Conservation (phyloP, 2,329 filamentous ascomycete species). For the Gremmenia infestans region DNA sequence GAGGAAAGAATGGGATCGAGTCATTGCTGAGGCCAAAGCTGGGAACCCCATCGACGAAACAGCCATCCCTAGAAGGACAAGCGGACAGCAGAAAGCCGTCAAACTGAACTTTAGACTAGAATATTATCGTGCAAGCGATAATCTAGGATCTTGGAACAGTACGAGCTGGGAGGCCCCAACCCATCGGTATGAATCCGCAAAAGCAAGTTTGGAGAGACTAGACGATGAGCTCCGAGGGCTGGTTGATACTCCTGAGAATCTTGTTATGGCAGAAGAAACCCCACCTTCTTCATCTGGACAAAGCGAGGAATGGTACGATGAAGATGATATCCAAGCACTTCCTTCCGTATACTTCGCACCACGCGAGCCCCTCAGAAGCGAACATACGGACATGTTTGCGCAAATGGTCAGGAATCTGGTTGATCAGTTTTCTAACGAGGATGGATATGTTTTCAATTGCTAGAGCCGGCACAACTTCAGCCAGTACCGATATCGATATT, state of each 20-base stretch:
- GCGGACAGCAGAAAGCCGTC: not conserved
- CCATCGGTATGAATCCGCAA: not conserved
- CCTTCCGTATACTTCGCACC: constrained; percentile 3
- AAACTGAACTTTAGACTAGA: not conserved
- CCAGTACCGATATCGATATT: not conserved
- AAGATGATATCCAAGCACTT: constrained; percentile 5
- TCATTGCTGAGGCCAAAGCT: constrained; percentile 49
- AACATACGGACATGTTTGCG: constrained; percentile 22
- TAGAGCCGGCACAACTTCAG: not conserved
- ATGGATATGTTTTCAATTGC: constrained; percentile 9
- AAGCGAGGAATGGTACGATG: constrained; percentile 5
- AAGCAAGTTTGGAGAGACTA: not conserved
- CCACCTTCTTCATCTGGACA: not conserved
- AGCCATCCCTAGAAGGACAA: not conserved
- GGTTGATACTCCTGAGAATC: not conserved
- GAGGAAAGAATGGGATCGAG: constrained; percentile 55
- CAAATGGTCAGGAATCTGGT: constrained; percentile 22
- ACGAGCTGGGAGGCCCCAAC: not conserved
- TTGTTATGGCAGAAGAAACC: not conserved
- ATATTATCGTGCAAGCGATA: not conserved
- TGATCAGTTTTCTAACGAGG: constrained; percentile 17
- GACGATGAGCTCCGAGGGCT: not conserved
- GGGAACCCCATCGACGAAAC: constrained; percentile 4
- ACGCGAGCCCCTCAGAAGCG: constrained; percentile 18
- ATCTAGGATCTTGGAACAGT: not conserved